phyloP scores from a whole-genome alignment of 257 asterid species.

The Penstemon barbatus region DNA sequence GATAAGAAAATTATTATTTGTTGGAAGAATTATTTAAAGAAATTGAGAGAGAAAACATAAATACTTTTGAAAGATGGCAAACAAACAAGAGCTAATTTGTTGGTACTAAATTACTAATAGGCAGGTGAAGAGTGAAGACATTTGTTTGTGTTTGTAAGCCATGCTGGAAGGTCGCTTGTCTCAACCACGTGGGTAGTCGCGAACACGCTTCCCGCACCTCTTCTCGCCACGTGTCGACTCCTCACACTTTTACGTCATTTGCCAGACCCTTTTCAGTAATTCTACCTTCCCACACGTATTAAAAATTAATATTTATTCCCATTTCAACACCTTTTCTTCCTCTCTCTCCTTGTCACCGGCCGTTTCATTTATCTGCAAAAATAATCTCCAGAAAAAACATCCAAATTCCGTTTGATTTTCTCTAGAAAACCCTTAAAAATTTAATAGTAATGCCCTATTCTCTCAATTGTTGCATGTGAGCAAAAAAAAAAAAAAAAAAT shows the following conservation, averaged over 20 bases:
- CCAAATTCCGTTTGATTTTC: background rate
- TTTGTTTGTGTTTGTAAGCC: background rate
- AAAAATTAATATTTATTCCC: background rate
- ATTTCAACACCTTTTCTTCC: background rate
- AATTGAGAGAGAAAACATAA: background rate
- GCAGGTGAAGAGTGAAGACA: too few species aligned
- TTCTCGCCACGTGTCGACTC: constrained; percentile 50
- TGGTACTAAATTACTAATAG: too few species aligned
- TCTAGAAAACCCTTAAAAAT: background rate
- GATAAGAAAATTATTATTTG: too few species aligned
- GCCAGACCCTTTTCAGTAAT: constrained; percentile 41
- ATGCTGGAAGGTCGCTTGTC: constrained; percentile 42
- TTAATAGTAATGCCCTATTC: too few species aligned
- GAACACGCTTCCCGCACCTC: constrained; percentile 15
- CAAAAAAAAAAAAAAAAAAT: background rate
- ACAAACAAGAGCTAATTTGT: too few species aligned
- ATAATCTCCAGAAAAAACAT: background rate
- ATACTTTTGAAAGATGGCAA: too few species aligned
- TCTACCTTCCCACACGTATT: constrained; percentile 9
- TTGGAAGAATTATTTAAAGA: too few species aligned
- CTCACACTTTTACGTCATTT: constrained; percentile 34
- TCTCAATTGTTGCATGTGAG: constrained; percentile 12
- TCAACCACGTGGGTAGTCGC: constrained; percentile 54
- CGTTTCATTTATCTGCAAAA: background rate
- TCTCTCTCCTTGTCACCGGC: constrained; percentile 10